Percentiles rank a stretch among this genome's conserved stretches.
Evolutionary conservation across 768 basidiomycete genomes (phyloP).

Genomic region (Tulasnella sp.): DNA sequence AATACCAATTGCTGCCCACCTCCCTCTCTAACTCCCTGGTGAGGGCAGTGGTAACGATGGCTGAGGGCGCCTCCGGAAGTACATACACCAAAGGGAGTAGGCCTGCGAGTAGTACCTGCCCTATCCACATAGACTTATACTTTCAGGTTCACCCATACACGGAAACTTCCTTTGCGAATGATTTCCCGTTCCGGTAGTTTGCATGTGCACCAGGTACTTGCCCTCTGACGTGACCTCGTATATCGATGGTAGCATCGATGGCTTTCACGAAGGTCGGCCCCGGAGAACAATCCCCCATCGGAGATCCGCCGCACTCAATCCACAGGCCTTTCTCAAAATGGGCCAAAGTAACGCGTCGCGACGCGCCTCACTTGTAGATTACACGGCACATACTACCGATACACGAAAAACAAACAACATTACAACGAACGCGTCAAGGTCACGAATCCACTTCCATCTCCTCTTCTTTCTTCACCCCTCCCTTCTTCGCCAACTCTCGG

Average conservation of each 20-base stretch:
- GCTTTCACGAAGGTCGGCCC: background rate
- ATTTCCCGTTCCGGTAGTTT: background rate
- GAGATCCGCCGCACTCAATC: background rate
- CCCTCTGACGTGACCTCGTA: background rate
- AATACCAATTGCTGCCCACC: background rate
- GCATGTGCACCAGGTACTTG: background rate
- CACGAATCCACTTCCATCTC: constrained; percentile 9
- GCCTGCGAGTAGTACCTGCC: background rate
- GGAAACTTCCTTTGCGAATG: background rate
- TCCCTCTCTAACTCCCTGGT: background rate
- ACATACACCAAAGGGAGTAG: background rate
- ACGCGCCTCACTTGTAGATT: background rate
- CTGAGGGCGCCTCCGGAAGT: background rate
- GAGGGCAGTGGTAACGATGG: background rate
- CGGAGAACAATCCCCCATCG: background rate
- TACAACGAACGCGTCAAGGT: background rate
- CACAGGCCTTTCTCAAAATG: background rate
- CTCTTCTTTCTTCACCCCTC: constrained; percentile 11
- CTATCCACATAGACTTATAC: background rate
- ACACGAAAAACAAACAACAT: background rate
- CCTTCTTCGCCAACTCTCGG: constrained; percentile 19
- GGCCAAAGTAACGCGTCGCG: background rate
- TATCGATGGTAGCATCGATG: constrained; percentile 1
- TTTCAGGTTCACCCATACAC: background rate
- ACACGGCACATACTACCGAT: background rate